phyloP scores from a whole-genome alignment of 2,329 filamentous ascomycete species.

The Penicillium verrucosum region DNA sequence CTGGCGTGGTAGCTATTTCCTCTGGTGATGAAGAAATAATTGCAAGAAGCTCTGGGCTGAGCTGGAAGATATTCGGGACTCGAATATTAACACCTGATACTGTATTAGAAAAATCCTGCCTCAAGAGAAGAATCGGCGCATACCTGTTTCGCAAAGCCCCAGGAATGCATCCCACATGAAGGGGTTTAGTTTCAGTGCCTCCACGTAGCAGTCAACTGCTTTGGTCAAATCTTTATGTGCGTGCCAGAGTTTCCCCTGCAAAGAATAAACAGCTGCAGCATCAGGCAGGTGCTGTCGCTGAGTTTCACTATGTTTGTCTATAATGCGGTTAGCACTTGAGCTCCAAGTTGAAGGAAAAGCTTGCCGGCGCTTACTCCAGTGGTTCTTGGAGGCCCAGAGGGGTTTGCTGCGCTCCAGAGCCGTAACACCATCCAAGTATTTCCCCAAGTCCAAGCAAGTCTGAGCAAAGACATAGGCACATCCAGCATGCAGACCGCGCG shows the following conservation, averaged over 20 bases:
- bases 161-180: constrained; percentile 98
- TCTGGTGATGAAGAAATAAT: constrained; percentile 42
- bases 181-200: constrained; percentile 82
- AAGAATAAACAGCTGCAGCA: constrained; percentile 74
- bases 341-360: constrained; percentile 2
- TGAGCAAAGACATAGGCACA: constrained; percentile 92
- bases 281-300: constrained; percentile 74
- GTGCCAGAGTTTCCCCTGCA: constrained; percentile 83
- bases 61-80: constrained; percentile 80
- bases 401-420: constrained; percentile 77
- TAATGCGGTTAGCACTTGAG: constrained; percentile 3
- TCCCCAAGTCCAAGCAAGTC: constrained; percentile 74
- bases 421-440: constrained; percentile 73
- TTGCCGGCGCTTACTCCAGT: constrained; percentile 62
- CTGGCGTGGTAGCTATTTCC: constrained; percentile 29
- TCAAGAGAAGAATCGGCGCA: constrained; percentile 13
- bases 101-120: constrained; percentile 42
- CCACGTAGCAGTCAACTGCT: constrained; percentile 82
- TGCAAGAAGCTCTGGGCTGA: constrained; percentile 61
- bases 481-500: constrained; percentile 72
- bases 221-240: constrained; percentile 76
- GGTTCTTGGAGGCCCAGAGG: constrained; percentile 72
- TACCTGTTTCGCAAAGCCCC: constrained; percentile 74
- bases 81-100: constrained; percentile 74
- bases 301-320: constrained; percentile 70